phyloP scores from a whole-genome alignment of 306 rosid species.

The Pyrus bretschneideri region DNA sequence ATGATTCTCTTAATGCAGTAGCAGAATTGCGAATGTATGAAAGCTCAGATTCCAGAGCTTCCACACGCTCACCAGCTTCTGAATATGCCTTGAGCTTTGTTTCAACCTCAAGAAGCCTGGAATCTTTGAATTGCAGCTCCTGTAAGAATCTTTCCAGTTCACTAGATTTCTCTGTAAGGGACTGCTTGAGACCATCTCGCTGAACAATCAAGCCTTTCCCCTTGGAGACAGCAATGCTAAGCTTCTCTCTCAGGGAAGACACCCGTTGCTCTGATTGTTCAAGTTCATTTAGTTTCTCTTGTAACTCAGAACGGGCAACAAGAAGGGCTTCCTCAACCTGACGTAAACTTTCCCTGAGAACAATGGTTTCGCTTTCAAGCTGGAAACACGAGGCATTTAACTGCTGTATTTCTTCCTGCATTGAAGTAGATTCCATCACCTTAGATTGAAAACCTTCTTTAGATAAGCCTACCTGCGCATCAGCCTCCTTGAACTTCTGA shows the following conservation, averaged over 20 bases:
- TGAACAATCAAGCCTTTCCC: slow-evolving; percentile 94
- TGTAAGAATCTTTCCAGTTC: slow-evolving; percentile 79
- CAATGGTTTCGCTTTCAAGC: slow-evolving; percentile 60
- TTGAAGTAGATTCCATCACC: slow-evolving; percentile 42
- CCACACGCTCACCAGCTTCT: slow-evolving; percentile 93
- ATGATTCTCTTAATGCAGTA: slow-evolving; percentile 91
- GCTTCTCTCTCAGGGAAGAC: slow-evolving; percentile 80
- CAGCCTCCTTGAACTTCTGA: slow-evolving; percentile 57
- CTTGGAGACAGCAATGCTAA: slow-evolving; percentile 91
- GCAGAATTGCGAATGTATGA: slow-evolving; percentile 97
- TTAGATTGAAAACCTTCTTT: slow-evolving; percentile 43
- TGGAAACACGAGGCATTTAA: slow-evolving; percentile 42
- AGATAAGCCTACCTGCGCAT: slow-evolving; percentile 41
- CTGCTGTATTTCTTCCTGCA: slow-evolving; percentile 48
- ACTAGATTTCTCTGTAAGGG: slow-evolving; percentile 68
- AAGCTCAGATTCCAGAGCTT: slow-evolving; percentile 95
- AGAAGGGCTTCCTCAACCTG: slow-evolving; percentile 61
- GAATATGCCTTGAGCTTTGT: slow-evolving; percentile 66
- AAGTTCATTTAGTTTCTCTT: slow-evolving; percentile 55
- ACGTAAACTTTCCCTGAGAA: slow-evolving; percentile 69
- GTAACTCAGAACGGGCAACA: slow-evolving; percentile 47
- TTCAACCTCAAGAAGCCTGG: slow-evolving; percentile 71
- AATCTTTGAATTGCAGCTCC: slow-evolving; percentile 70
- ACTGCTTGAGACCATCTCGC: slow-evolving; percentile 83
- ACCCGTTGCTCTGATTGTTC: slow-evolving; percentile 82